These are phyloP conservation scores for Colletotrichum magnum DNA, from an alignment of 2,329 filamentous ascomycete species.

Conservation along the genomic window DNA sequence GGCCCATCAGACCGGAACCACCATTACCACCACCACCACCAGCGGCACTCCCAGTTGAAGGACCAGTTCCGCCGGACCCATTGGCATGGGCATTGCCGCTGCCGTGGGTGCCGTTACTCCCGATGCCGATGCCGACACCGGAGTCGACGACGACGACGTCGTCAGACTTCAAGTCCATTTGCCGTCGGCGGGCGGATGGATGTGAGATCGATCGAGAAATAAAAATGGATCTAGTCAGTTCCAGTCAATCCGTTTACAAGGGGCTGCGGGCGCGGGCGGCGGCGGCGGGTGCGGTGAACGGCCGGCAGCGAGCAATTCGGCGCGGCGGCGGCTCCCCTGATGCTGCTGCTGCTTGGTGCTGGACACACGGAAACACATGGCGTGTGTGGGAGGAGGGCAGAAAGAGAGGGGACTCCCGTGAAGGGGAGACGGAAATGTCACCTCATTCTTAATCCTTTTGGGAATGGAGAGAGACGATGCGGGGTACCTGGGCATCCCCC, in stretches of 20 bases:
- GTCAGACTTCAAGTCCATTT: slow-evolving; percentile 34
- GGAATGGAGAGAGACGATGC: slow-evolving; percentile 35
- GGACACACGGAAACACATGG: slow-evolving; percentile 39
- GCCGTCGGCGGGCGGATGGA: slow-evolving; percentile 10
- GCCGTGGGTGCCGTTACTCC: slow-evolving; percentile 4
- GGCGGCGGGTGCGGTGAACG: not conserved
- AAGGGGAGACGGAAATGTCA: slow-evolving; percentile 38
- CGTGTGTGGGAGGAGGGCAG: slow-evolving; percentile 3
- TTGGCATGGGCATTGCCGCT: slow-evolving; percentile 12
- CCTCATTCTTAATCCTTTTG: slow-evolving; percentile 39
- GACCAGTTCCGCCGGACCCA: not conserved
- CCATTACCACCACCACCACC: not conserved
- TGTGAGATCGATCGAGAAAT: no score
- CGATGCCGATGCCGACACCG: slow-evolving; percentile 36
- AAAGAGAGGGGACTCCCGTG: slow-evolving; percentile 25
- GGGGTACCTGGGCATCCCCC: slow-evolving; percentile 32
- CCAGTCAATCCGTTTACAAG: no score
- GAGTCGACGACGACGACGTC: slow-evolving; percentile 26
- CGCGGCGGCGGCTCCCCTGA: slow-evolving; percentile 32
- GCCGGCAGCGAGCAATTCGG: slow-evolving; percentile 19
- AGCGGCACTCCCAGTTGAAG: not conserved
- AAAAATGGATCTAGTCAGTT: no score
- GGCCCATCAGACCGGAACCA: not conserved
- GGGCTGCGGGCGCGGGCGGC: not conserved
- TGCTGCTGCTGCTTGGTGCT: slow-evolving; percentile 36